Percentiles rank a stretch among this genome's conserved stretches.
These are phyloP conservation scores for Plantago elongata DNA, from an alignment of 257 asterid species.

Conservation along the genomic window DNA sequence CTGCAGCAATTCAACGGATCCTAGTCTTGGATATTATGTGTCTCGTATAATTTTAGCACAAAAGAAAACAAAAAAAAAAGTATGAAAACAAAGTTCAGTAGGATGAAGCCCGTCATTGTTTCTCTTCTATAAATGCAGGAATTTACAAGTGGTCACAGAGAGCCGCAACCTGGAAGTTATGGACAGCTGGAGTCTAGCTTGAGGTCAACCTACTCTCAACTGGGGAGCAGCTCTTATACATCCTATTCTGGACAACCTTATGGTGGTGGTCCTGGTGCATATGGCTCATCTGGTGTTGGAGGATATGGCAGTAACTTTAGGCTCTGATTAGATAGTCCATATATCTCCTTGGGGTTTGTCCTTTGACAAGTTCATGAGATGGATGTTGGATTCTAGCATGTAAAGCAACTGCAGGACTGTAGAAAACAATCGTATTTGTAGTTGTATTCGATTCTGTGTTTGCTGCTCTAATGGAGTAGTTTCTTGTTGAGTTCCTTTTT, in stretches of 20 bases:
- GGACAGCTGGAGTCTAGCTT: slow-evolving; percentile 39
- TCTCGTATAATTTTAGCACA: no score
- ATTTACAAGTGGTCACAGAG: slow-evolving; percentile 53
- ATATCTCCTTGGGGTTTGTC: neutral
- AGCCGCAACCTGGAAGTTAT: slow-evolving; percentile 34
- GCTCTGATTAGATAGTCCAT: slow-evolving; percentile 24
- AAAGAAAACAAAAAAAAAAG: no score
- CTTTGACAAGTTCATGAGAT: neutral
- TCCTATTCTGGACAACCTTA: slow-evolving; percentile 44
- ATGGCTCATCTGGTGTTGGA: slow-evolving; percentile 60
- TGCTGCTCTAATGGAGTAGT: slow-evolving; percentile 11
- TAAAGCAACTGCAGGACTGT: slow-evolving; percentile 20
- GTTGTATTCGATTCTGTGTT: slow-evolving; percentile 18
- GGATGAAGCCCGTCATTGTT: neutral
- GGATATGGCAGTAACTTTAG: slow-evolving; percentile 54
- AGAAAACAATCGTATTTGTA: slow-evolving; percentile 11
- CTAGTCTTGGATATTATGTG: no score
- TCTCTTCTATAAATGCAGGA: slow-evolving; percentile 39
- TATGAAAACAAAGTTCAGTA: neutral
- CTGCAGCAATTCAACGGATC: no score
- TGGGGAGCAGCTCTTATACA: slow-evolving; percentile 47
- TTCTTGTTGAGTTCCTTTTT: no score
- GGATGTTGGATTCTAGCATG: slow-evolving; percentile 14
- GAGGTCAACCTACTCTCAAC: slow-evolving; percentile 56
- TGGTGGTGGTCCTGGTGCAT: slow-evolving; percentile 28